A percentile compares a stretch with the other conserved stretches of the same genome.
phyloP scores from a whole-genome alignment of 1,284 basidiomycete genomes.

The Vanrija humicola region DNA sequence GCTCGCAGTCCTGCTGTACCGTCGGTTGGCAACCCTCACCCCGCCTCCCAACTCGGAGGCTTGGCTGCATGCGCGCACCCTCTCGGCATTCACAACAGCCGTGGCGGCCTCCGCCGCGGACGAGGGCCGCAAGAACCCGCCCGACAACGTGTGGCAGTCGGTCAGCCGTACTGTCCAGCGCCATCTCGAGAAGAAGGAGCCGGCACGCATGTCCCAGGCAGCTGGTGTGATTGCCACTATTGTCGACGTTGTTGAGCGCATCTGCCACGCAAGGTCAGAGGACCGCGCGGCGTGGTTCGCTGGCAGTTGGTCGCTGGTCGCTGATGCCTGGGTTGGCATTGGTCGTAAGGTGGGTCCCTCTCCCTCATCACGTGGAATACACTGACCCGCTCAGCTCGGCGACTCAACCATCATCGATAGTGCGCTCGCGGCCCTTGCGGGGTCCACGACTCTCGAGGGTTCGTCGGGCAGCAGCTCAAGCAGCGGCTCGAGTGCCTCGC shows the following conservation, averaged over 20 bases:
- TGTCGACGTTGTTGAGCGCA: slow-evolving; percentile 22
- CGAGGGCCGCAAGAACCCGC: neutral
- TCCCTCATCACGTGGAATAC: no score
- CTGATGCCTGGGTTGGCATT: slow-evolving; percentile 44
- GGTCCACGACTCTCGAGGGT: neutral
- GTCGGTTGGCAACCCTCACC: neutral
- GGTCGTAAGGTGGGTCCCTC: slow-evolving; percentile 34
- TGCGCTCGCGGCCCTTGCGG: slow-evolving; percentile 22
- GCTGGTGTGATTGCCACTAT: slow-evolving; percentile 18
- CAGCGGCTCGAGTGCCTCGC: neutral
- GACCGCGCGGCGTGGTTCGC: slow-evolving; percentile 20
- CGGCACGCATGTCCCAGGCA: slow-evolving; percentile 10
- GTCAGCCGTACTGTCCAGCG: slow-evolving; percentile 6
- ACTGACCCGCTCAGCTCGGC: slow-evolving; percentile 25
- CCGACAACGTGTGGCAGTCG: slow-evolving; percentile 12
- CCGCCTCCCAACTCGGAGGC: neutral
- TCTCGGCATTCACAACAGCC: slow-evolving; percentile 4
- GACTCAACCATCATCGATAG: slow-evolving; percentile 31
- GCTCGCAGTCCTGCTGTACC: slow-evolving; percentile 8
- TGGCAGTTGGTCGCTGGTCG: slow-evolving; percentile 29
- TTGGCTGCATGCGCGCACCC: slow-evolving; percentile 9
- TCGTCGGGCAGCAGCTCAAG: neutral
- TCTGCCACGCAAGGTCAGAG: slow-evolving; percentile 18
- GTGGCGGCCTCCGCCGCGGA: neutral
- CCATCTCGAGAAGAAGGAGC: slow-evolving; percentile 11